Conservation (phyloP, 495 filamentous ascomycete species). For the Penicillium coffeae region DNA sequence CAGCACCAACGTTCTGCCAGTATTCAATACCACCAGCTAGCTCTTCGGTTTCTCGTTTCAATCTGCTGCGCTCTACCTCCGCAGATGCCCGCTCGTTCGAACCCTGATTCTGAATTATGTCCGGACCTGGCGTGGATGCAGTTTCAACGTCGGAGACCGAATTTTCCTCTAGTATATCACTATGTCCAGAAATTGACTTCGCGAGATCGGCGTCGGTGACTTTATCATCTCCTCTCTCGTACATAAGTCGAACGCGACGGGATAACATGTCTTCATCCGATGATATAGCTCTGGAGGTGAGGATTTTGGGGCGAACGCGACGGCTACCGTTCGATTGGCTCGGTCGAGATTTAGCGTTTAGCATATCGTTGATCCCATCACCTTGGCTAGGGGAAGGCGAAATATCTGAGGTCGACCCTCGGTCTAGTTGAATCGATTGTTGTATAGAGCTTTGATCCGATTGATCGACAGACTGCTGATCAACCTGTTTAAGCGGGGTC, state of each 20-base stretch:
- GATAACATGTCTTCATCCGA: slow-evolving; percentile 82
- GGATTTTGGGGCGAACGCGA: slow-evolving; percentile 32
- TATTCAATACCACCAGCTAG: slow-evolving; percentile 87
- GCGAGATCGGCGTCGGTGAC: slow-evolving; percentile 48
- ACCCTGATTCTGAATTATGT: slow-evolving; percentile 14
- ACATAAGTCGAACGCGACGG: slow-evolving; percentile 86
- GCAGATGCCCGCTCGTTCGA: slow-evolving; percentile 21
- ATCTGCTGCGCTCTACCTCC: slow-evolving; percentile 23
- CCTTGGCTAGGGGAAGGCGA: slow-evolving; percentile 8
- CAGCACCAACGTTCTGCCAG: slow-evolving; percentile 87
- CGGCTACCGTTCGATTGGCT: slow-evolving; percentile 30
- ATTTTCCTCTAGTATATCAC: slow-evolving; percentile 55
- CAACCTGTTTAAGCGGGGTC: slow-evolving; percentile 17
- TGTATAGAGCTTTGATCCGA: slow-evolving; percentile 4
- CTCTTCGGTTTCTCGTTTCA: slow-evolving; percentile 53
- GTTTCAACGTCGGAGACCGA: slow-evolving; percentile 45
- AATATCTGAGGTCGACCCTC: slow-evolving; percentile 1
- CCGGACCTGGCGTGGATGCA: slow-evolving; percentile 25
- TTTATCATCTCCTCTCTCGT: slow-evolving; percentile 66
- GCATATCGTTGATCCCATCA: slow-evolving; percentile 20
- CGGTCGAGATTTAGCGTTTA: slow-evolving; percentile 40
- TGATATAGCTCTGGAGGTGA: slow-evolving; percentile 46
- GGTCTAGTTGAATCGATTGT: slow-evolving; percentile 1
- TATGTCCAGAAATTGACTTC: slow-evolving; percentile 47
- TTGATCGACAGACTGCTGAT: slow-evolving; percentile 9